Base-by-base conservation (phyloP, 2,329 filamentous ascomycete genomes). In the Mycocentrospora acerina region DNA sequence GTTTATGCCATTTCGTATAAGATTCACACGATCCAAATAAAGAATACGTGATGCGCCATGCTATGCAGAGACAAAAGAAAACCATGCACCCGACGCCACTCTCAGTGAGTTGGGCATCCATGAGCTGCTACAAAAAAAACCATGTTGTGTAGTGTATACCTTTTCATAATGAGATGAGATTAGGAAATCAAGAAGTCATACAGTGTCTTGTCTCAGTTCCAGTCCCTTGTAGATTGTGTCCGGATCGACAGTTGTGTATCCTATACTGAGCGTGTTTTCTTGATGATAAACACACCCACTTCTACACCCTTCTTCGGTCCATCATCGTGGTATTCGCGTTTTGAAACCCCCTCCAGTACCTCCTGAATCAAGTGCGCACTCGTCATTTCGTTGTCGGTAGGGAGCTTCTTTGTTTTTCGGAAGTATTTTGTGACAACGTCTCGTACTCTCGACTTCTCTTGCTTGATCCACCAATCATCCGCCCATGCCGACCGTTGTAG, bases 381-480 rank as follows among this genome's bases (percentile, higher is more conserved):
- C 2, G 74, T 77, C 30, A 78, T 57, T 37, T 77, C 73, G 33
- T 71, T 67, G 17, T 61, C 58, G 7, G 64, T 64, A 3, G 68
- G 64, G 25, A 69, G 64, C 50, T 66, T 67, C 37, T 70, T 65
- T 14, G 69, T 67, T 39, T 71, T 70, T 24, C 70, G 68, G 35
- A 71, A 71, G 46, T 69, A 72, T 24, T 65, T 68, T 12, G 62
- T 69, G 33, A 74, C 63, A 5, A 75, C 67, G 19, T 77, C 75
- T 42, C 78, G 73, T 34, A 83, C 75, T 11, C 80, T 72, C 9
- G 74, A 69, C 51, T 80, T 80, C 57, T 84, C 81, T 55, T 85
- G 81, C 54, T 81, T 79, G 30, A 80, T 75, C 71, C 78, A 84
- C 81, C 80, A 83, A 39, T 82, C 76, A 22, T 64, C 61, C 8